phyloP scores from a whole-genome alignment of 176 grass and related monocot genomes.

The Ampelocalamus luodianensis region DNA sequence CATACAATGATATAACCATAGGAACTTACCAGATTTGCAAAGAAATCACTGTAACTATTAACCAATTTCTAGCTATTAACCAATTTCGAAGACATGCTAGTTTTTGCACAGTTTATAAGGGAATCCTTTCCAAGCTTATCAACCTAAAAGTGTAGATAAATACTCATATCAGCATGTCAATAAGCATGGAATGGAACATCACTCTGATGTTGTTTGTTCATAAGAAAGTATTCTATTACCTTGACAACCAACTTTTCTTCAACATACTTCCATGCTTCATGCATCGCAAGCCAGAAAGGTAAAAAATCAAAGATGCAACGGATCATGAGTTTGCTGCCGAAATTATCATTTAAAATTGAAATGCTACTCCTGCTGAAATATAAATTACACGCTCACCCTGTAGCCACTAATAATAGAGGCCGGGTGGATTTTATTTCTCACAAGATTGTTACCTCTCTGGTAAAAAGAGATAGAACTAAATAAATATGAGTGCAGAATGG shows the following conservation, averaged over 20 bases:
- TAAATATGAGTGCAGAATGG: slow-evolving; percentile 7
- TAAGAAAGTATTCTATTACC: slow-evolving; percentile 40
- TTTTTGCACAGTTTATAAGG: slow-evolving; percentile 92
- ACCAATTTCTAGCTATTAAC: slow-evolving; percentile 81
- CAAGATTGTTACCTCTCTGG: slow-evolving; percentile 86
- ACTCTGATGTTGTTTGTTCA: not conserved
- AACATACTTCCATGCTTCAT: slow-evolving; percentile 94
- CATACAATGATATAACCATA: not conserved
- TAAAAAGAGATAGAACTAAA: slow-evolving; percentile 14
- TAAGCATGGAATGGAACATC: not conserved
- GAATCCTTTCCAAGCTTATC: slow-evolving; percentile 91
- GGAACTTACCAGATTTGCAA: slow-evolving; percentile 77
- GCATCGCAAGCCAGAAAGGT: slow-evolving; percentile 84
- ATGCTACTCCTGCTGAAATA: not conserved
- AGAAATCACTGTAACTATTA: slow-evolving; percentile 82
- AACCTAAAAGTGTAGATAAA: slow-evolving; percentile 56
- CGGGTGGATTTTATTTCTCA: slow-evolving; percentile 94
- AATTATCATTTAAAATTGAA: slow-evolving; percentile 33
- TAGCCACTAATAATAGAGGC: slow-evolving; percentile 94
- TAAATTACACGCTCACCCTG: slow-evolving; percentile 59
- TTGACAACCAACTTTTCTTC: slow-evolving; percentile 87
- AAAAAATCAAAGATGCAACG: slow-evolving; percentile 8
- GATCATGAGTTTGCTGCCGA: not conserved
- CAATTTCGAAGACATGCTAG: slow-evolving; percentile 97
- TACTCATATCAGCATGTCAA: slow-evolving; percentile 12